phyloP scores from a whole-genome alignment of 2,329 filamentous ascomycete genomes.

The Chaetomium strumarium region DNA sequence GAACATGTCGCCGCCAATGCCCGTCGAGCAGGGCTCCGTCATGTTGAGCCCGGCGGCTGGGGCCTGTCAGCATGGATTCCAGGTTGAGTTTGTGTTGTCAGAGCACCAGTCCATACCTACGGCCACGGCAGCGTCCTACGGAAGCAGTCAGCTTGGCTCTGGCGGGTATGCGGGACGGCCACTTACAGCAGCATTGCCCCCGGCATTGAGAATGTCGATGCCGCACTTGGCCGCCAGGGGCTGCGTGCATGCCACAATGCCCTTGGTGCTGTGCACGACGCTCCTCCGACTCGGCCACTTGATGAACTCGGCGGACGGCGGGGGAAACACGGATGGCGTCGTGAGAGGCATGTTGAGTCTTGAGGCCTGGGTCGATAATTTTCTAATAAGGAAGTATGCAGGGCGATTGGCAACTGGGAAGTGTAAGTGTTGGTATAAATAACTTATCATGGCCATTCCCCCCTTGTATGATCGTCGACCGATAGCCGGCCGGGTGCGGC shows the following conservation, averaged over 20 bases:
- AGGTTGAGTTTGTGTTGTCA: no score
- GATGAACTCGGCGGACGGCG: constrained; percentile 45
- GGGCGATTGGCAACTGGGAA: neutral
- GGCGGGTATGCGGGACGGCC: neutral
- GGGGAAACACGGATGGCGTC: constrained; percentile 42
- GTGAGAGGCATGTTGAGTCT: constrained; percentile 40
- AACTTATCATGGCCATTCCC: neutral
- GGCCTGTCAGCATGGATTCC: neutral
- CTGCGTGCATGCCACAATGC: constrained; percentile 85
- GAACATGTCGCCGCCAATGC: constrained; percentile 97
- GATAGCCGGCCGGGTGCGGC: constrained; percentile 2
- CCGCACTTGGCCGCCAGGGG: constrained; percentile 86
- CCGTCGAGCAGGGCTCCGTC: constrained; percentile 87
- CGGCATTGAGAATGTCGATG: constrained; percentile 73
- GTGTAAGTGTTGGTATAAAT: neutral
- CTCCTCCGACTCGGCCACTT: constrained; percentile 76
- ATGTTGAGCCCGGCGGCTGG: constrained; percentile 84
- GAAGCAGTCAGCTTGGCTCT: constrained; percentile 3
- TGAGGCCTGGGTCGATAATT: neutral
- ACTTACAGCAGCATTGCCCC: constrained; percentile 88
- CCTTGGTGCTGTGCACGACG: constrained; percentile 87
- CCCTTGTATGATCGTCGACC: neutral
- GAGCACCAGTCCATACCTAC: constrained; percentile 52
- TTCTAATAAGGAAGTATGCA: neutral
- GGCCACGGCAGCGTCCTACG: constrained; percentile 88